Conservation (phyloP, 2,329 filamentous ascomycete species). For the Beauveria sp. region DNA sequence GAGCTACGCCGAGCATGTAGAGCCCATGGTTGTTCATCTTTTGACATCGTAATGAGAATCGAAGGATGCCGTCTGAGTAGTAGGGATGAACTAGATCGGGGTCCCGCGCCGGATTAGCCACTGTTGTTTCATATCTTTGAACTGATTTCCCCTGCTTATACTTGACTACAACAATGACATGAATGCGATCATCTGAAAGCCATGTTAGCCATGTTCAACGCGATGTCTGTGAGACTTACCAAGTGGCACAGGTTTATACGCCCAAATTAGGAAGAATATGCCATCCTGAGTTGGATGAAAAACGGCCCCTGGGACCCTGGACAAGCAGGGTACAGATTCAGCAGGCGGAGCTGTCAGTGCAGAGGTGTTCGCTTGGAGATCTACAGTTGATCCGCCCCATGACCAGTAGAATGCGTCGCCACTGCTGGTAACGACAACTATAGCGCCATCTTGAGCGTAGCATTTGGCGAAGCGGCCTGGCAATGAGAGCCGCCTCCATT, state of each 20-base stretch:
- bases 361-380: neutral
- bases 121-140: slow-evolving; percentile 1
- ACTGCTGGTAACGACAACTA: neutral
- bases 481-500: slow-evolving; percentile 7
- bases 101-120: neutral
- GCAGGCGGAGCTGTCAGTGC: neutral
- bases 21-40: slow-evolving; percentile 9
- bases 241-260: neutral
- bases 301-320: neutral
- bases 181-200: neutral
- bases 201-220: neutral
- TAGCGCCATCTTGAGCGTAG: neutral
- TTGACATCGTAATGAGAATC: slow-evolving; percentile 10
- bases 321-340: neutral
- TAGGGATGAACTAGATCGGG: neutral
- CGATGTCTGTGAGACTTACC: neutral
- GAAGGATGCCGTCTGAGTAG: slow-evolving; percentile 1
- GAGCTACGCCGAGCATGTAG: slow-evolving; percentile 5
- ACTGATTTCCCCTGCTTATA: neutral
- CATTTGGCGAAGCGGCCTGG: slow-evolving; percentile 6
- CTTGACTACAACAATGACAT: slow-evolving; percentile 7
- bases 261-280: neutral
- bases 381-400: neutral
- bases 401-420: slow-evolving; percentile 9
- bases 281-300: neutral